Evolutionary conservation across 257 asterid genomes (phyloP), one percentile per base, ranked within the genome.

Genomic region (Nemophila menziesii): DNA sequence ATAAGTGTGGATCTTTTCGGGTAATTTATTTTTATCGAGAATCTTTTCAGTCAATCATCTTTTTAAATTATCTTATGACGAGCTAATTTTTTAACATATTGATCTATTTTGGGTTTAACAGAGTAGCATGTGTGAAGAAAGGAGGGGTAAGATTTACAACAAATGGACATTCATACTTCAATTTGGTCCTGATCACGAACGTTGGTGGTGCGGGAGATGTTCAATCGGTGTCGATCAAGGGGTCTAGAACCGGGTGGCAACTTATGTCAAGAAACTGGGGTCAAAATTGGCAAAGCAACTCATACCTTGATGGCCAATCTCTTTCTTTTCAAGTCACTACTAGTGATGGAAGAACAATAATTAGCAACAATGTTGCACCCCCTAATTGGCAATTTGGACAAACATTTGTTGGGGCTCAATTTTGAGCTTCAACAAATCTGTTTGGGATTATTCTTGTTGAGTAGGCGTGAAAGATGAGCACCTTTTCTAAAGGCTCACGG

Each of bases 201-300:
- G 98, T 89, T 3, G 98, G 64, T 0, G 98, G 95, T 2, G 92
- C 94, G 0, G 98, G 98, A 20, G 98, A 89, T 41, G 73, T 84
- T 22, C 90, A 74, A 29, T 48, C 92, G 0, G 74, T 84, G 0
- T 75, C 87, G 33, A 67, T 89, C 52, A 84, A 84, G 60, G 97
- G 97, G 2, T 69, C 93, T 1, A 64, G 34, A 0, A 67, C 86
- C 1, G 92, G 95, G 13, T 89, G 97, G 97, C 97, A 80, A 62
- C 41, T 76, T 11, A 55, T 89, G 95, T 83, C 93, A 1, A 57
- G 95, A 43, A 83, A 89, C n/a, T 89, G 97, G 97, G 97, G 97
- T 14, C 97, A 89, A 29, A 89, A 89, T 15, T 89, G 95, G 97
- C 97, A 89, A 49, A 83, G 89, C 73, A 84, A 89, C 56, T 44